phyloP scores from a whole-genome alignment of 441 rosid species.

The Aquilaria agallochum region DNA sequence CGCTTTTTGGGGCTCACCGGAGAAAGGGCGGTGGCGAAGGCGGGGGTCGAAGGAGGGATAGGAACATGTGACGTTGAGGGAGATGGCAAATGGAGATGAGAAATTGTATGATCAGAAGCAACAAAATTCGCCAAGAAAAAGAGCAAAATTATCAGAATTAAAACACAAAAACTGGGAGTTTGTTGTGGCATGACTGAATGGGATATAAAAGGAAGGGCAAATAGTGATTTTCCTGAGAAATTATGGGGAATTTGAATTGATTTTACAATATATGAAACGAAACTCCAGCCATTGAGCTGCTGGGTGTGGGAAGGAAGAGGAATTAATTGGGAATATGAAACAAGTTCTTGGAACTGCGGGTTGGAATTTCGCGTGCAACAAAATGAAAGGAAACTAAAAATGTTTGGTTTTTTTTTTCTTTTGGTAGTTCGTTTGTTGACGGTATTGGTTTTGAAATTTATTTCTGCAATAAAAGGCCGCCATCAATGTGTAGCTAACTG shows the following conservation, averaged over 20 bases:
- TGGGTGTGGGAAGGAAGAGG: background rate
- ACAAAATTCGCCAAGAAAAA: background rate
- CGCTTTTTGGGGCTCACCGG: too few species aligned
- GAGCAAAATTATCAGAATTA: background rate
- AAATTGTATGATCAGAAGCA: background rate
- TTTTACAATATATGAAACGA: too few species aligned
- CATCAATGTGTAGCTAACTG: too few species aligned
- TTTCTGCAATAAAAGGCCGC: too few species aligned
- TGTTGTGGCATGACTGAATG: conserved; percentile 6
- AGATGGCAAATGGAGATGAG: background rate
- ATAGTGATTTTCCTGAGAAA: background rate
- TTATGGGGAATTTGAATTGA: background rate
- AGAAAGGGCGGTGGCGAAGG: background rate
- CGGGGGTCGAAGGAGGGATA: conserved; percentile 1
- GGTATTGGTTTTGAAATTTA: too few species aligned
- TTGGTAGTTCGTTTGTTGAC: too few species aligned
- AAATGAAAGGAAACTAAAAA: too few species aligned
- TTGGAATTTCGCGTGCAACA: background rate
- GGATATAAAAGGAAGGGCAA: background rate
- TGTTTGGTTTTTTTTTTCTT: too few species aligned
- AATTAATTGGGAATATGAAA: background rate
- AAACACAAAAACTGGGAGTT: background rate
- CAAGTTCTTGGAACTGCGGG: background rate
- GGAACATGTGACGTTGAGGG: background rate
- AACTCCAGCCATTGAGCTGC: too few species aligned